Conservation (phyloP, 139 green algal genomes). For the Haematococcus lacustris region DNA sequence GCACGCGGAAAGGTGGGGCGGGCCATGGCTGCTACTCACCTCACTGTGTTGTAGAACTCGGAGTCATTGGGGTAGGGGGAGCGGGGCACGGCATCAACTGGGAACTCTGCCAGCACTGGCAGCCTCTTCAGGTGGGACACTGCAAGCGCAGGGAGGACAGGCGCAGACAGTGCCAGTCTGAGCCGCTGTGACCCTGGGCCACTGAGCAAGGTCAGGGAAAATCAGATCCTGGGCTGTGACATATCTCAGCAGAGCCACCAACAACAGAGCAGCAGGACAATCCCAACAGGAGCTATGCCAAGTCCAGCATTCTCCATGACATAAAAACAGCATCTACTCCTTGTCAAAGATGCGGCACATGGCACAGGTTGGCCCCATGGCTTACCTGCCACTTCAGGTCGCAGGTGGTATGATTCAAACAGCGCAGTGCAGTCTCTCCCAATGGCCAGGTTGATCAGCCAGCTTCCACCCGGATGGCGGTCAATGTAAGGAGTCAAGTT, state of each 20-base stretch:
- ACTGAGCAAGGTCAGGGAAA: background rate
- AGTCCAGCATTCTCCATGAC: background rate
- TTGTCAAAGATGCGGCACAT: background rate
- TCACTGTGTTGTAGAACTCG: slow-evolving; percentile 53
- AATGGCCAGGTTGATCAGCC: slow-evolving; percentile 73
- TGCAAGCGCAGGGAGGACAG: background rate
- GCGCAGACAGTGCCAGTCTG: background rate
- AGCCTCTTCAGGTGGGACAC: slow-evolving; percentile 43
- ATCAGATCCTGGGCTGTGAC: background rate
- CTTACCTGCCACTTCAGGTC: slow-evolving; percentile 46
- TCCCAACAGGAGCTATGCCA: too few relatives aligned
- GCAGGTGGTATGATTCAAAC: slow-evolving; percentile 79
- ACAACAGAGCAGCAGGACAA: background rate
- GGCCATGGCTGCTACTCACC: too few relatives aligned
- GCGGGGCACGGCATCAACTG: slow-evolving; percentile 63
- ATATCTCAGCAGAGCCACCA: background rate
- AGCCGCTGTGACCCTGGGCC: background rate
- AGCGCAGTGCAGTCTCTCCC: slow-evolving; percentile 71
- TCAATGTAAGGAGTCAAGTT: slow-evolving; percentile 49
- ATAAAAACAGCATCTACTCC: background rate
- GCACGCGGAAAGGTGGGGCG: too few relatives aligned
- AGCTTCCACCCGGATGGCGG: slow-evolving; percentile 56
- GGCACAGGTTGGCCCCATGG: background rate
- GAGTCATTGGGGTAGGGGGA: slow-evolving; percentile 72
- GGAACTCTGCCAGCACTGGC: slow-evolving; percentile 68